Evolutionary conservation across 2,329 filamentous ascomycete genomes (phyloP), one percentile per base, ranked within the genome.

Genomic region (Curvularia lunata): DNA sequence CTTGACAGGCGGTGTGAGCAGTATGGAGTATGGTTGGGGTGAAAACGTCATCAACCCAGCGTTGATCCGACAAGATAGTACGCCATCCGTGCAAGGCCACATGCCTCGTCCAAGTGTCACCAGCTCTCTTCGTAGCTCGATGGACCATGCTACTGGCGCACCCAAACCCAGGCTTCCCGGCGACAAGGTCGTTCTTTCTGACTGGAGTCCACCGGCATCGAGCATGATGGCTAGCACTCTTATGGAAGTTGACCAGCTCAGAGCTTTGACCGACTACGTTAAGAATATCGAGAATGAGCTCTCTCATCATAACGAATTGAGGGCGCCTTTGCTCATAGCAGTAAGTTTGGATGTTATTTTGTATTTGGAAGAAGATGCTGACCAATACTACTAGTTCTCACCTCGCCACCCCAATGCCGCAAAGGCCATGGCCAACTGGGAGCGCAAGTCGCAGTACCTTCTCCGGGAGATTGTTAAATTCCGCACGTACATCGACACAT

Each of bases 11-110:
- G 94, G 93, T 55, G 91, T 99, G 67, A 96, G 91, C 78, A 99
- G 97, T 75, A 90, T 98, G 66, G 95, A 99, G 76, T 98, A 97
- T 72, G 95, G 95, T 52, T 99, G 95, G 95, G 91, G 92, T 66
- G 92, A 97, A 40, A 82, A 84, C 19, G 88, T 97, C 59, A 88
- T 97, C 69, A 86, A 86, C 63, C 69, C 78, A 23, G 79, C 79
- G 9, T 62, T 77, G 49, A 87, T 71, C n/a, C 72, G 73, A 52
- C 70, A 78, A 42, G 76, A 78, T 50, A 72, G 69, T 57, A 61
- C 69, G 38, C 71, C 73, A 42, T 65, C 74, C 21, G 56, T 68
- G 27, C 68, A 69, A 52, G 71, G 73, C 40, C 74, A 75, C 41
- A 68, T 74, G 63, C 75, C 79, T 37, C 78, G 84, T 41, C 82